Evolutionary conservation across 129 eudicot genomes (phyloP), one percentile per base, ranked within the genome.

Genomic region (Flaveria trinervia): DNA sequence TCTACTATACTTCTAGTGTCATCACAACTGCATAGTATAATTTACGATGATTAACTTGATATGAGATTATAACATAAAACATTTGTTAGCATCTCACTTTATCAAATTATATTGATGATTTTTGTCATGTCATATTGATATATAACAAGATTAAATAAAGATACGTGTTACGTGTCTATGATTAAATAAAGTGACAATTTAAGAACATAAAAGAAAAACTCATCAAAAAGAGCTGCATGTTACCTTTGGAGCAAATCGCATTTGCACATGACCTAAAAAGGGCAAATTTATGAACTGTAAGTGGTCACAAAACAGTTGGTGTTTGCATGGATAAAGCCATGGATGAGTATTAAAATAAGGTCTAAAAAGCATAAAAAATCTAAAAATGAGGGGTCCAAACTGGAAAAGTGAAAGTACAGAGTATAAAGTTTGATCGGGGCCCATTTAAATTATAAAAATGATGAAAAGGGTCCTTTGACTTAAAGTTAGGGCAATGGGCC

Each of bases 321-420:
- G 84, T 80, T 68, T 80, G 84, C 76, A 80, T 80, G 84, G 49
- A 80, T 80, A 74, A 80, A 80, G 64, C 64, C 70, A 65, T 45
- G 75, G 70, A 73, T 44, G 51, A 65, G 51, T 25, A 28, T 15
- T 66, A 50, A 30, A 73, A 73, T 55, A 54, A 59, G 70, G 80
- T 73, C 54, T 73, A 55, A 16, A 71, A 68, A 80, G 67, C 20
- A 65, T 73, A 17, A 65, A 44, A 55, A 55, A 25, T 12, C 5
- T 43, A 3, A 80, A 80, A 4, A 66, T 66, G 79, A 73, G 65
- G 84, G 84, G 70, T 65, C 75, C 84, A 80, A 74, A 74, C 65
- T 74, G 54, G 20, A 56, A 66, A 80, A 68, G 48, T 74, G 28
- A 45, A 52, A 60, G 17, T 78, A 41, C 60, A 70, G 36, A 57